A percentile compares a stretch with the other conserved stretches of the same genome.
Evolutionary conservation across 352 stramenopile species (phyloP).

Genomic region (Globisporangium paroecandrum): DNA sequence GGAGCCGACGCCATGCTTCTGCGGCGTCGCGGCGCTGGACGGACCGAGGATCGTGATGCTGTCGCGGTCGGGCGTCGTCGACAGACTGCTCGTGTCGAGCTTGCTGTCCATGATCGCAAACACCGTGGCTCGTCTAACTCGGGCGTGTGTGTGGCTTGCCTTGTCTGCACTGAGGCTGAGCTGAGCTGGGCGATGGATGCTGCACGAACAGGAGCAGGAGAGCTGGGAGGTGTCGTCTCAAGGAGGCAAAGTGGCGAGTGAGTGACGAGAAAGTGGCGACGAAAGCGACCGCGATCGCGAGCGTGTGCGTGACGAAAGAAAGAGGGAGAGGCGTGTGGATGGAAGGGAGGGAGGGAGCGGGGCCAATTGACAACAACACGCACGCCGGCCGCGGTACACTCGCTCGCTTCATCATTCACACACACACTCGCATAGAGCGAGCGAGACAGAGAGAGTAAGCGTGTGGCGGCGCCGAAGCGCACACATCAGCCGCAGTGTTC

Average conservation of each 20-base stretch:
- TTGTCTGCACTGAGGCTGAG: neutral
- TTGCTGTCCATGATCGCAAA: neutral
- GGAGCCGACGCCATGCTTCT: neutral
- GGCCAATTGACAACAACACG: neutral
- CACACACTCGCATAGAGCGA: neutral
- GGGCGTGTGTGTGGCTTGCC: neutral
- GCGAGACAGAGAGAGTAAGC: neutral
- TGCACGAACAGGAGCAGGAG: neutral
- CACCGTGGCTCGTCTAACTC: neutral
- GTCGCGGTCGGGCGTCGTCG: conserved; percentile 16
- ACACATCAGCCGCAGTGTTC: neutral
- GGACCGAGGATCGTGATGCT: conserved; percentile 19
- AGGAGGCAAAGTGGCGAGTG: conserved; percentile 5
- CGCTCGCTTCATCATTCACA: neutral
- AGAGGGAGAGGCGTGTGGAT: neutral
- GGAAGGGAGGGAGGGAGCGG: neutral
- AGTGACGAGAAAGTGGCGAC: neutral
- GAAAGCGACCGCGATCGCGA: neutral
- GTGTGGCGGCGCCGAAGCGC: neutral
- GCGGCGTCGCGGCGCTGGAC: neutral
- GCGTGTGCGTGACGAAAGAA: neutral
- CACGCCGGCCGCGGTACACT: neutral
- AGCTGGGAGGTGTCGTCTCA: conserved; percentile 3
- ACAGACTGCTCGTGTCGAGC: conserved; percentile 6
- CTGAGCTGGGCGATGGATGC: neutral